A percentile compares a stretch with the other conserved stretches of the same genome.
phyloP scores from a whole-genome alignment of 2,329 filamentous ascomycete species.

The Remersonia thermophila region DNA sequence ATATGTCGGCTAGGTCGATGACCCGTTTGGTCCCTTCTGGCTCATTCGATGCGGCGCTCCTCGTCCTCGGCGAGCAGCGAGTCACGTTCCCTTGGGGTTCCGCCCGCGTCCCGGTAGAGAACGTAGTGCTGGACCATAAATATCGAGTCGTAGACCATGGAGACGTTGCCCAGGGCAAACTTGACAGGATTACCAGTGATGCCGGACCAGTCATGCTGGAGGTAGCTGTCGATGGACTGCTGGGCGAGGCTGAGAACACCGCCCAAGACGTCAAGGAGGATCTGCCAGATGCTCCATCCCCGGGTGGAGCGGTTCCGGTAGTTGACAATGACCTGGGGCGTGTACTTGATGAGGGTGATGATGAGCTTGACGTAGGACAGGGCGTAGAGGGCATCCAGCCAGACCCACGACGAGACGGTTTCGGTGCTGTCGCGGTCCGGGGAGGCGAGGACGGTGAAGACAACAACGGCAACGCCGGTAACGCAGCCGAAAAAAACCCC shows the following conservation, averaged over 20 bases:
- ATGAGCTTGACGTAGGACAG: conserved; percentile 82
- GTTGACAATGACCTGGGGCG: conserved; percentile 75
- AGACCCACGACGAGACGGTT: conserved; percentile 40
- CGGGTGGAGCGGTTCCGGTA: conserved; percentile 71
- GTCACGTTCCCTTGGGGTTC: conserved; percentile 25
- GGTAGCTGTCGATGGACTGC: conserved; percentile 69
- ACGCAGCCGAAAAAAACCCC: conserved; percentile 60
- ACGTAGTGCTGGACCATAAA: conserved; percentile 86
- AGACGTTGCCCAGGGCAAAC: conserved; percentile 73
- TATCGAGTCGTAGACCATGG: conserved; percentile 71
- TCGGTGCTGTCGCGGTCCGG: conserved; percentile 25
- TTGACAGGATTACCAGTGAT: conserved; percentile 88
- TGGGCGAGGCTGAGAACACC: conserved; percentile 73
- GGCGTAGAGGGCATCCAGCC: conserved; percentile 52
- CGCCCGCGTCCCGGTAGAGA: conserved; percentile 43
- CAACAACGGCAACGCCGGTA: conserved; percentile 41
- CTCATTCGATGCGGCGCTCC: conserved; percentile 15
- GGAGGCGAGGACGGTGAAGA: conserved; percentile 32
- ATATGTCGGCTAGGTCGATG: neutral
- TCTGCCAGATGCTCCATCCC: conserved; percentile 79
- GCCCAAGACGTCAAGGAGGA: conserved; percentile 72
- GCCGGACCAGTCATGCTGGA: conserved; percentile 80
- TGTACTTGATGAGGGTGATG: conserved; percentile 84
- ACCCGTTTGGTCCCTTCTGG: no score
- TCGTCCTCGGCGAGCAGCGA: conserved; percentile 23